Base-by-base conservation (phyloP, 805 yeast genomes). In the Ogataea ganodermae region DNA sequence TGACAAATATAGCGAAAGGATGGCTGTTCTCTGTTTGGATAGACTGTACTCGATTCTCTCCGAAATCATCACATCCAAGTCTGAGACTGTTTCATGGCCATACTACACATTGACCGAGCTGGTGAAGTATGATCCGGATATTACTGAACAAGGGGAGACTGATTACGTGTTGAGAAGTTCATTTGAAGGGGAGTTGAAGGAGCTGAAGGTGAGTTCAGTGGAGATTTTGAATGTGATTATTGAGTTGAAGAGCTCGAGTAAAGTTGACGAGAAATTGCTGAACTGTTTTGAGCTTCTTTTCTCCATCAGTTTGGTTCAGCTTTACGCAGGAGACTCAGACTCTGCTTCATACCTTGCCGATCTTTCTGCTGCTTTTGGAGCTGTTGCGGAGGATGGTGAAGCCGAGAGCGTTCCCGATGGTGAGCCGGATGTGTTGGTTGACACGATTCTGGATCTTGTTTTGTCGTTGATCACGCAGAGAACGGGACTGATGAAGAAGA, bases 251-350 rank as follows among this genome's bases (percentile, higher is more conserved):
- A 61, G 52, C 27, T 57, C 72, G 4, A 55, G 22, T 21, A 61
- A 58, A 3, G 41, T 51, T 7, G 64, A 59, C 40, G 32, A 35
- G 20, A 39, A 68, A 52, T 50, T 36, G 62, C 30, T 48, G 78
- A 80, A 55, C 62, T 83, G 51, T 35, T 84, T 92, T 59, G 95
- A 89, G 64, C 69, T 88, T 30, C 70, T 92, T 37, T 79, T 87
- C 47, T 84, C 96, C 0, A 80, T 87, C 77, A 84, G 84, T 3
- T 66, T 90, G 18, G 61, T 92, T 12, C 96, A 89, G 63, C 72
- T 91, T 27, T 90, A 83, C 60, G 71, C 82, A 45, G 95, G 91
- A 20, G 89, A 79, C 54, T 72, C 82, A 5, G 97, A 92, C 50
- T 84, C 96, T 0, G 79, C 86, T 6, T 73, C 80, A 27, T 81